Evolutionary conservation across 441 rosid genomes (phyloP), one percentile per base, ranked within the genome.

Genomic region (Cnidoscolus chayamansa): DNA sequence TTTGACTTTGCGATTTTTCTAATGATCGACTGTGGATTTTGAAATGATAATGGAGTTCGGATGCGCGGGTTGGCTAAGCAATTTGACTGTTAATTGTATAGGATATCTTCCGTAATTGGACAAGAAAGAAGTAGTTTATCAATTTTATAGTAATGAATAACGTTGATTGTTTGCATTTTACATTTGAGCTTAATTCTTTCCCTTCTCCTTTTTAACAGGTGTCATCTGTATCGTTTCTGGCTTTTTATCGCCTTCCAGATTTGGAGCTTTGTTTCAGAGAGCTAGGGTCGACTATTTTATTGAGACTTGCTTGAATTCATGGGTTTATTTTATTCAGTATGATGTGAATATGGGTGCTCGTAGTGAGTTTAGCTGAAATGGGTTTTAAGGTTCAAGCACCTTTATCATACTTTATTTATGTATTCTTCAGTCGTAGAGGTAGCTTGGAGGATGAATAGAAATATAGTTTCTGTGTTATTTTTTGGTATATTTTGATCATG

Each of bases 401-500:
- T 15, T 30, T 55, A 13, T 37, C 6, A 37, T 68, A 19, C 56
- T 20, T 35, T 37, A 65, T 11, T 4, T 8, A 49, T 9, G 6
- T 30, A 20, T 66, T 57, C 45, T 66, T 49, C 16, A 10, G 16
- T 15, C 3, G 7, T 31, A 5, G 12, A 55, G 10, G 47, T 63
- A 17, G 69, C 17, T 64, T 51, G 62, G 45, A 8, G 5, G 66
- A 31, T 10, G 11, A 32, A 20, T 31, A 32, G 73, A 40, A 49
- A 48, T 58, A 3, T 30, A 2, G 17, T 30, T 31, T n/a, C 47
- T 35, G 19, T 11, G 40, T 17, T 66, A 72, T 57, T 19, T 47
- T 48, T 43, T 48, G 45, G 59, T 50, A 40, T 63, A 40, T 72
- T 10, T 62, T 67, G 71, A 47, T 63, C 54, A 19, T 49, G 45